Conservation (phyloP, 257 asterid species). For the Pogostemon cablin region DNA sequence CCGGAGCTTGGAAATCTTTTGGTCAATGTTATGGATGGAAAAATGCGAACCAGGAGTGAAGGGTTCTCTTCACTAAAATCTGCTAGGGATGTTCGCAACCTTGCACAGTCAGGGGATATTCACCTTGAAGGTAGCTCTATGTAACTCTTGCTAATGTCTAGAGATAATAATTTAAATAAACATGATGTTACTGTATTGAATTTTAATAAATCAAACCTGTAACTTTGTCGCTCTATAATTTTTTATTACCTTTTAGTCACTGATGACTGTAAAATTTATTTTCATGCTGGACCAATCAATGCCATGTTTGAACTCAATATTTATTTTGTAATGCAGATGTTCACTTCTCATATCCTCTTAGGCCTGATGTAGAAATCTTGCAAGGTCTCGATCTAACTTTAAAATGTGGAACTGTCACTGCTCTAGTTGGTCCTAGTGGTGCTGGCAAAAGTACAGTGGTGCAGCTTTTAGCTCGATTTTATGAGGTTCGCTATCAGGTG, state of each 20-base stretch:
- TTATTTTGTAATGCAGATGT: slow-evolving; percentile 60
- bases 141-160: not conserved
- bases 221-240: no score
- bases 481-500: slow-evolving; percentile 59
- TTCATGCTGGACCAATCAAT: slow-evolving; percentile 14
- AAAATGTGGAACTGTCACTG: slow-evolving; percentile 85
- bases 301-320: slow-evolving; percentile 1
- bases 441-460: slow-evolving; percentile 98
- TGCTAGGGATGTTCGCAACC: slow-evolving; percentile 54
- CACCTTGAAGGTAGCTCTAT: slow-evolving; percentile 72
- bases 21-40: slow-evolving; percentile 49
- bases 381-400: slow-evolving; percentile 76
- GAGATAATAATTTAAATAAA: not conserved
- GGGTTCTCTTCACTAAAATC: slow-evolving; percentile 75
- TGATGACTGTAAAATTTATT: not conserved
- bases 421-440: slow-evolving; percentile 96
- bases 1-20: slow-evolving; percentile 57
- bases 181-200: not conserved
- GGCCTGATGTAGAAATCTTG: slow-evolving; percentile 90
- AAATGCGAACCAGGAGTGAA: slow-evolving; percentile 38
- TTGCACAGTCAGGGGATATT: slow-evolving; percentile 81
- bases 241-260: slow-evolving; percentile 12
- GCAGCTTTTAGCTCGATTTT: slow-evolving; percentile 92
- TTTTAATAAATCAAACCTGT: no score
- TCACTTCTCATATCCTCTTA: slow-evolving; percentile 85